Base-by-base conservation (phyloP, 192 early-diverging fungal genomes). In the Backusella macrospora region DNA sequence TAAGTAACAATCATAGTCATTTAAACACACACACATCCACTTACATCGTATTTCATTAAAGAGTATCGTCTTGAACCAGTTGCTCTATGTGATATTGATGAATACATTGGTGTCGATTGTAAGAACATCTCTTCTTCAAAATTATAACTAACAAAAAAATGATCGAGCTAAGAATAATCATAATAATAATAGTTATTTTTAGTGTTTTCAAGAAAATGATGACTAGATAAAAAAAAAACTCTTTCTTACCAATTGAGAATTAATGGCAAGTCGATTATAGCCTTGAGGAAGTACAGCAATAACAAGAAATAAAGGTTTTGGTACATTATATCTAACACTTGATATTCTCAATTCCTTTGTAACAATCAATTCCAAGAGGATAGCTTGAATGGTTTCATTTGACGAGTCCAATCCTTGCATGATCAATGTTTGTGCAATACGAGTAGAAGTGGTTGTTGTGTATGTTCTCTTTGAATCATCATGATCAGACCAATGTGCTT, bases 101-200 rank as follows among this genome's bases (percentile, higher is more conserved):
- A 14, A 29, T 62, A 45, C 38, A 49, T 21, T 34, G 65, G 38
- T 3, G 62, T 47, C 37, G 76, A 29, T 18, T 70, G 29, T 37
- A 38, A 21, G 37, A 78, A 52, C 34, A 62, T 49, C 23, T 73
- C 76, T 40, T 80, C 78, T 13, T 72, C 55, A 70, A 71, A 75
- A 13, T 63, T 64, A 46, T 80, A 80, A 37, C 73, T 73, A 42
- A 80, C 67, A 52, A 76, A 80, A 39, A 80, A 73, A 18, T 67
- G 63, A 44, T 80, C 78, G 14, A 80, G 34, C 78, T 80, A 49
- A n/a, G n/a, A n/a, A n/a, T n/a, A n/a, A n/a, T n/a, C n/a, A n/a
- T n/a, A n/a, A n/a, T n/a, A n/a, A n/a, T n/a, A n/a, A n/a, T n/a
- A n/a, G n/a, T n/a, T n/a, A n/a, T n/a, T n/a, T n/a, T n/a, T n/a